Base-by-base conservation (phyloP, 345 rosid species). In the Citrus sinensis region DNA sequence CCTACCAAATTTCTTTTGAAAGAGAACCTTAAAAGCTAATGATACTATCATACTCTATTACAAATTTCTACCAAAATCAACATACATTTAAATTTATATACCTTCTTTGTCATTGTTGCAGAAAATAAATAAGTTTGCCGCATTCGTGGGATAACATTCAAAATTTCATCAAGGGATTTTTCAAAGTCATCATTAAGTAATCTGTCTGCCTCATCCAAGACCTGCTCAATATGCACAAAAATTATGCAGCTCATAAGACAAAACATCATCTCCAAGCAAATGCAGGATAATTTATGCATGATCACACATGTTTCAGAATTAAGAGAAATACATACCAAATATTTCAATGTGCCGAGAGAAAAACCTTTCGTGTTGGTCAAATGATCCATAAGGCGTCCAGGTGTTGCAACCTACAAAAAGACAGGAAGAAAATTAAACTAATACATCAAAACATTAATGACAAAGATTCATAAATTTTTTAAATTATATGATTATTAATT, bases 21-120 rank as follows among this genome's bases (percentile, higher is more conserved):
- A 39, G 32, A 13, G 34, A 69, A 25, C n/a, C 34, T 46, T 39
- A 10, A 37, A 11, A 13, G 27, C 16, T 16, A 69, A 69, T 13
- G 34, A 69, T 69, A 69, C 56, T 24, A 14, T 69, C 35, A 19
- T 40, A 9, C 4, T 19, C 20, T 34, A 71, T 30, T 30, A 54
- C 22, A 49, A 16, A 59, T 1, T 37, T 46, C 20, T 75, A 7
- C 54, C 51, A 66, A 65, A 67, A 51, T 54, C 54, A 42, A 22
- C 24, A 54, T 25, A 66, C 37, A 34, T 13, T 8, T 32, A 65
- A 66, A 9, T 27, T 42, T 27, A 60, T 59, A 46, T 71, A 92
- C 98, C 98, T 92, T 96, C 82, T 94, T 92, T 34, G 98, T 94
- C 98, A 96, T 96, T 30, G 99, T 96, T 2, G 99, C 99, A 77